Conservation (phyloP, 129 eudicot species). For the Arctium minus region DNA sequence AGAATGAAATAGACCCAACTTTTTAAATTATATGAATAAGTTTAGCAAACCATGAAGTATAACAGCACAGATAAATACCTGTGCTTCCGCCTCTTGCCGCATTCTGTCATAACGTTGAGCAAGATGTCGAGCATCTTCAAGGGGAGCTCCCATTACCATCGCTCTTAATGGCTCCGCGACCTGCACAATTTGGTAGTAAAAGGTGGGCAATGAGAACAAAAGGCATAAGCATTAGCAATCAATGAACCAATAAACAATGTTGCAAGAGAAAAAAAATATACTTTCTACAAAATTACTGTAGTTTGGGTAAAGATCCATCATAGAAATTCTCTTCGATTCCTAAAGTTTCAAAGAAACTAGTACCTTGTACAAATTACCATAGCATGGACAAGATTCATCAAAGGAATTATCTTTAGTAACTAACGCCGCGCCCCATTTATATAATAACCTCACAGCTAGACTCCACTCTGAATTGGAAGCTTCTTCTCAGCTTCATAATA, state of each 20-base stretch:
- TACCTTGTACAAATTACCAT: background rate
- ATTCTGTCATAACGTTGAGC: constrained; percentile 91
- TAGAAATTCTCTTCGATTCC: background rate
- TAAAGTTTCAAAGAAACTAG: background rate
- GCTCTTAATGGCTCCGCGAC: constrained; percentile 95
- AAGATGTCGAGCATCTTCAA: constrained; percentile 97
- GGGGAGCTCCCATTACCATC: constrained; percentile 90
- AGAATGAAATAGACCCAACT: background rate
- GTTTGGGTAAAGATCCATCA: background rate
- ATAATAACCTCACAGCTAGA: background rate
- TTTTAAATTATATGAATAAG: background rate
- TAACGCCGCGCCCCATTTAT: background rate
- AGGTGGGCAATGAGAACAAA: background rate
- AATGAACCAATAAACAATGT: background rate
- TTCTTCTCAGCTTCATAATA: background rate
- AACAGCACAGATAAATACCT: constrained; percentile 41
- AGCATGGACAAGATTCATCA: background rate
- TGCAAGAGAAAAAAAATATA: background rate
- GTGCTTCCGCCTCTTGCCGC: constrained; percentile 96
- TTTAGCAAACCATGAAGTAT: background rate
- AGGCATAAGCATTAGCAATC: background rate
- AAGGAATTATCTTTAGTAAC: background rate
- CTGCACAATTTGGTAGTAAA: constrained; percentile 34
- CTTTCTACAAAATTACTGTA: background rate
- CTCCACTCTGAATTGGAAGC: background rate